Base-by-base conservation (phyloP, 352 stramenopile species). In the Phytopythium ostracodes region DNA sequence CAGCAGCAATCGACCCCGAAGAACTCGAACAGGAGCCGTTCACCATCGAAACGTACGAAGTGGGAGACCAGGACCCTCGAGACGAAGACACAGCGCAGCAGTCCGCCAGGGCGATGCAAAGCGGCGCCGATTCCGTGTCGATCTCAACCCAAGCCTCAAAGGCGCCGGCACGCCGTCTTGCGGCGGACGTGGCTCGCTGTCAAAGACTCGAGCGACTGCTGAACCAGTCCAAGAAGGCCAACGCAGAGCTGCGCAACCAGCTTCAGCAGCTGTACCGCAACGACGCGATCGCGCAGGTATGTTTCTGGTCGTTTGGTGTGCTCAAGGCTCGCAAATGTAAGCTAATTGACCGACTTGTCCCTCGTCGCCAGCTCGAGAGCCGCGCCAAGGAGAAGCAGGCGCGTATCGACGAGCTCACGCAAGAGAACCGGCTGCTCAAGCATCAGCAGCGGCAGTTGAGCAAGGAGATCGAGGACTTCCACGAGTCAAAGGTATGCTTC, bases 391-490 rank as follows among this genome's bases (percentile, higher is more conserved):
- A 89, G 47, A 88, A 82, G 59, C 76, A 90, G 52, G 70, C 75
- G 17, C 70, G 73, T 29, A 80, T 92, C 27, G 77, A 91, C 3
- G 58, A 81, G n/a, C 56, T 94, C 2, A 31, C 60, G 24, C 69
- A 79, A 5, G 81, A 94, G 50, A 94, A 92, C 50, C 63, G 67
- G 15, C 68, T 75, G 42, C 60, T 94, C 40, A 66, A 72, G 44
- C 79, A 88, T 38, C 73, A 88, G 36, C 79, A 90, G 42, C 64
- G 79, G 0, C 47, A 72, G 17, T 57, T 92, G 11, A 59, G 61
- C 8, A 89, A 86, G 46, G 71, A 87, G 25, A 66, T 92, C n/a
- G 77, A 89, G 47, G 75, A 87, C 47, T 64, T 89, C 0, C 70
- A 87, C 56, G 77, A 76, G n/a, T 64, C 72, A 38, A 76, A 86